These are phyloP conservation scores for Akanthomyces uredinophilus DNA, from an alignment of 2,329 filamentous ascomycete species.

Conservation along the genomic window DNA sequence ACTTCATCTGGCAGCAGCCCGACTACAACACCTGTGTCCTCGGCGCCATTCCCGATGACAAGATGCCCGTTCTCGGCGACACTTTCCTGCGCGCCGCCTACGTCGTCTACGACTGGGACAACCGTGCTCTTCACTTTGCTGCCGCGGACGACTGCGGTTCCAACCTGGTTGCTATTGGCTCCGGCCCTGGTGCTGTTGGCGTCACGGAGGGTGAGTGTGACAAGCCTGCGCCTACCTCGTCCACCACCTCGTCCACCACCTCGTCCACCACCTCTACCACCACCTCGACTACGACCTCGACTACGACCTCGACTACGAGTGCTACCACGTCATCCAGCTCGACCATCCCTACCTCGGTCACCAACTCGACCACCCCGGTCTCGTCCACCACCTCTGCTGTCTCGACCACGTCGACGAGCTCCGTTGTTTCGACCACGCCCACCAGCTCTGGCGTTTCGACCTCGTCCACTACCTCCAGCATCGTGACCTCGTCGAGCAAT, in stretches of 20 bases:
- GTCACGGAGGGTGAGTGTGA: conserved; percentile 28
- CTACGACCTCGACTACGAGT: background rate
- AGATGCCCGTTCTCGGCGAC: conserved; percentile 38
- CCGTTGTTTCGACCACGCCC: background rate
- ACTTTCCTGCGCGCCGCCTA: conserved; percentile 42
- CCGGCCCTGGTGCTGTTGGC: conserved; percentile 34
- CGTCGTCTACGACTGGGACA: conserved; percentile 39
- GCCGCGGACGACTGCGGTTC: conserved; percentile 35
- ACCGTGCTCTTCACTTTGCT: conserved; percentile 33
- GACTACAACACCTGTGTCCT: conserved; percentile 33
- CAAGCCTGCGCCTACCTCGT: conserved; percentile 10
- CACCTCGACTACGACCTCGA: background rate
- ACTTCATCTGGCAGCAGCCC: conserved; percentile 40
- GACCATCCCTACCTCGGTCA: background rate
- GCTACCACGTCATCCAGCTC: background rate
- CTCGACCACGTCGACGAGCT: background rate
- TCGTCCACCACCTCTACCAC: background rate
- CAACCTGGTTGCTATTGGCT: conserved; percentile 32
- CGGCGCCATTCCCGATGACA: conserved; percentile 40
- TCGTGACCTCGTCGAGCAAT: background rate
- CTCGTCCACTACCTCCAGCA: background rate
- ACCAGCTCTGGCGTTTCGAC: background rate
- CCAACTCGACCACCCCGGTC: background rate
- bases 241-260: background rate
- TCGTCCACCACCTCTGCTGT: background rate